Percentiles rank a stretch among this genome's conserved stretches.
phyloP scores from a whole-genome alignment of 1,284 basidiomycete genomes.

The Irpex sp. region DNA sequence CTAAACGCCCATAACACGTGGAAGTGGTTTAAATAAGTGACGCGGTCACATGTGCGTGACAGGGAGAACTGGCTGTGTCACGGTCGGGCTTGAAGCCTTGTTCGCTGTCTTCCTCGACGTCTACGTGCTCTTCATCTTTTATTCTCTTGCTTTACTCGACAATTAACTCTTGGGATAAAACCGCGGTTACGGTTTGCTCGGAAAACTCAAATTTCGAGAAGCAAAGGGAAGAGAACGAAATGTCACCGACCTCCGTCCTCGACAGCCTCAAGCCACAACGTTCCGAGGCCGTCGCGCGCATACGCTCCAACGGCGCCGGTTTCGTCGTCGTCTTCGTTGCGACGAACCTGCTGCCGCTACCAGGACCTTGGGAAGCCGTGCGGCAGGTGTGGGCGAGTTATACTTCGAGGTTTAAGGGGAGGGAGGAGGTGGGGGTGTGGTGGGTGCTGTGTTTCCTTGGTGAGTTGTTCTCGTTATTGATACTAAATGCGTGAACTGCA shows the following conservation, averaged over 20 bases:
- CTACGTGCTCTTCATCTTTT: no score
- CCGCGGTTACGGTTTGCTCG: no score
- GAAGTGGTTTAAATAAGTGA: no score
- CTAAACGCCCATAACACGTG: no score
- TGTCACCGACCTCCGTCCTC: constrained; percentile 12
- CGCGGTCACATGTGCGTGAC: no score
- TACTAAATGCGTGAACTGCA: background rate
- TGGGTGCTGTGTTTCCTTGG: constrained; percentile 22
- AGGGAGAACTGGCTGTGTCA: no score
- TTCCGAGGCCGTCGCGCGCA: constrained; percentile 49
- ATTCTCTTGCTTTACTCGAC: no score
- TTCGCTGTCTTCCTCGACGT: no score
- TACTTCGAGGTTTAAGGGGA: background rate
- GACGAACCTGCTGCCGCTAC: constrained; percentile 50
- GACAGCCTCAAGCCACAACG: constrained; percentile 49
- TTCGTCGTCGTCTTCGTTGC: constrained; percentile 42
- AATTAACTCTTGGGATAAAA: no score
- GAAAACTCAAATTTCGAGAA: no score
- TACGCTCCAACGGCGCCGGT: constrained; percentile 47
- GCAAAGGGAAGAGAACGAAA: background rate
- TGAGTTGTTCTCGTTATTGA: constrained; percentile 9
- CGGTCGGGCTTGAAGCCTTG: no score
- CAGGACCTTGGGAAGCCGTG: constrained; percentile 39
- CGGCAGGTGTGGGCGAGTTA: constrained; percentile 24
- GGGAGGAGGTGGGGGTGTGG: constrained; percentile 14